Evolutionary conservation across 1,284 basidiomycete genomes (phyloP).

Genomic region (Naganishia sp.): DNA sequence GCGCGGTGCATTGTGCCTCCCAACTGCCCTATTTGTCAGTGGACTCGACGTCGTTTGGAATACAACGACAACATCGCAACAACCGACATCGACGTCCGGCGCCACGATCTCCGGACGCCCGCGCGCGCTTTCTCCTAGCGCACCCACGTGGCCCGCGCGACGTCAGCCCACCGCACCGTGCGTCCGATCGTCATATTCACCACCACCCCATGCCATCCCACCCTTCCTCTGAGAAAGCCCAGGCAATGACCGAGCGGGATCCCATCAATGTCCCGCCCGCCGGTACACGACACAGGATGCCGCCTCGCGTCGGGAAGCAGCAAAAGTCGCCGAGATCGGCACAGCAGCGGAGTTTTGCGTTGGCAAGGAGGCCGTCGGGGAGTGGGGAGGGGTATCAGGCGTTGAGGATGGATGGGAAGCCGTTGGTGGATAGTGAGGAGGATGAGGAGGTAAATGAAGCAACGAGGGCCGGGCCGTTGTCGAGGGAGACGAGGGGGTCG

Average conservation of each 20-base stretch:
- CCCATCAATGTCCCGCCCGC: conserved; percentile 24
- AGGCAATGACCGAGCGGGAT: conserved; percentile 28
- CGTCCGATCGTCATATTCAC: not conserved
- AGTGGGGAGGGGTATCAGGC: conserved; percentile 24
- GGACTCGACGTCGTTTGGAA: too few relatives aligned
- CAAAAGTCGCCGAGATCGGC: conserved; percentile 1
- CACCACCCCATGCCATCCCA: not conserved
- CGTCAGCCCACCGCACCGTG: too few relatives aligned
- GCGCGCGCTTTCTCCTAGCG: conserved; percentile 1
- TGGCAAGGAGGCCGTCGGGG: conserved; percentile 17
- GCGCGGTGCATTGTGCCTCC: too few relatives aligned
- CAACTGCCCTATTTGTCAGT: too few relatives aligned
- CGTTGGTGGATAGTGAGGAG: not conserved
- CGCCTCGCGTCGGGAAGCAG: not conserved
- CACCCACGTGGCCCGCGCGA: conserved; percentile 1
- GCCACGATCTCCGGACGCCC: not conserved
- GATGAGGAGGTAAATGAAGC: not conserved
- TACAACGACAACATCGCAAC: not conserved
- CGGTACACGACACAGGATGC: conserved; percentile 25
- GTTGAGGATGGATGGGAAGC: conserved; percentile 8
- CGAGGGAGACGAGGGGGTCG: not conserved
- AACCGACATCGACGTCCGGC: not conserved
- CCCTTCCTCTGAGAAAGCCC: not conserved
- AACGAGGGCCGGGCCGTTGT: not conserved
- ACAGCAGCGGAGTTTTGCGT: conserved; percentile 18